Evolutionary conservation across 805 yeast genomes (phyloP).

Genomic region (Metschnikowia continentalis): DNA sequence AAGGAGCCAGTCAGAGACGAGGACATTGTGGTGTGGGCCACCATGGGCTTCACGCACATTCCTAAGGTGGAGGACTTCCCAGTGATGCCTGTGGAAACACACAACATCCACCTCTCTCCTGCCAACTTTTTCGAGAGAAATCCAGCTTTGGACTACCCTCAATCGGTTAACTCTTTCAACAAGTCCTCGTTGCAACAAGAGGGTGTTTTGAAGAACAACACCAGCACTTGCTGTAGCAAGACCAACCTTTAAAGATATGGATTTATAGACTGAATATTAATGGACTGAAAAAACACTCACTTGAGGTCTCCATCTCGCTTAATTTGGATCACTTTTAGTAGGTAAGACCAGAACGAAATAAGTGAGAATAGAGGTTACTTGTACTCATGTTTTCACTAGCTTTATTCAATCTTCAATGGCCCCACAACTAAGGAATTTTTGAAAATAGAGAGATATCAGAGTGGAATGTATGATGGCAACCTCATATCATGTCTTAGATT

Average conservation of each 20-base stretch:
- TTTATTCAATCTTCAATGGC: no score
- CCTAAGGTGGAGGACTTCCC: slow-evolving; percentile 88
- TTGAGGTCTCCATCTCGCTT: no score
- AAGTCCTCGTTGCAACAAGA: slow-evolving; percentile 46
- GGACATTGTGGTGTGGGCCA: slow-evolving; percentile 77
- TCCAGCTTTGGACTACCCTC: slow-evolving; percentile 77
- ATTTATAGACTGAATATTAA: not conserved
- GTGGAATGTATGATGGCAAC: no score
- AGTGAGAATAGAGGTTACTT: no score
- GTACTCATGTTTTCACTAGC: no score
- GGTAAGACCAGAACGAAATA: no score
- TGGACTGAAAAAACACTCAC: not conserved
- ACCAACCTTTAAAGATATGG: slow-evolving; percentile 24
- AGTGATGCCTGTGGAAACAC: slow-evolving; percentile 81
- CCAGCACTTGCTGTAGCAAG: slow-evolving; percentile 31
- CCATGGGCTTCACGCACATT: slow-evolving; percentile 75
- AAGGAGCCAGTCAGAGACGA: slow-evolving; percentile 66
- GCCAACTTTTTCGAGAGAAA: slow-evolving; percentile 71
- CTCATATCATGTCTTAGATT: no score
- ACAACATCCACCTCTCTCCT: slow-evolving; percentile 61
- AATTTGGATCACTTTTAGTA: no score
- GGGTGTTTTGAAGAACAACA: slow-evolving; percentile 19
- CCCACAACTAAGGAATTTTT: no score
- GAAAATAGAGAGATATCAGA: no score
- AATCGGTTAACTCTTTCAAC: slow-evolving; percentile 63